Base-by-base conservation (phyloP, 2,329 filamentous ascomycete genomes). In the Ceratocystiopsis sp. region DNA sequence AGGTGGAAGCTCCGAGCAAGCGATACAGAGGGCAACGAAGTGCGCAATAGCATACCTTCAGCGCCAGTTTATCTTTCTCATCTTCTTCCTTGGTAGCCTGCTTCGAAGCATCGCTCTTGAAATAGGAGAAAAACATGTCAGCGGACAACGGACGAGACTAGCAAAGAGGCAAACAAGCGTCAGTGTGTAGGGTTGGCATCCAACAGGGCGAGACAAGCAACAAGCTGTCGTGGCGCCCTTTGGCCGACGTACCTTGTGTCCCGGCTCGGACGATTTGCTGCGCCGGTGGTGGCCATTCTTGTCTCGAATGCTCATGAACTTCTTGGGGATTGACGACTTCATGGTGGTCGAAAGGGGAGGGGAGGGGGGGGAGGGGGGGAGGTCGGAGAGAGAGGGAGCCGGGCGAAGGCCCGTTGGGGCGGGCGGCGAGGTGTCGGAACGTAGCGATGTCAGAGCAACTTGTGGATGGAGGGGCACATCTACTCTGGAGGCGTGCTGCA, bases 291-390 rank as follows among this genome's bases (percentile, higher is more conserved):
- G 51, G 46, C 62, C 66, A 57, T 67, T 68, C 61, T 73, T 84
- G 54, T 84, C 80, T 51, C 79, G 73, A 51, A 79, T 67, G 59
- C 74, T 82, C 47, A 83, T 73, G 57, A 85, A 78, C 53, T 79
- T 76, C 56, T 73, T 76, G 40, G 68, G 68, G 46, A 71, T 61
- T 49, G 66, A 54, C 38, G 54, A 60, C 60, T 71, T 74, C 66
- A 74, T 73, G 55, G 51, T 66, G 55, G 47, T 21, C 19, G 19
- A 21, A 21, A 50, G 43, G 43, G 34, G 35, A 14, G 7, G n/a
- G 33, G 21, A 35, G 43, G 34, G 35, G 17, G 7, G n/a, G 33
- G 19, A 21, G 7, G 49, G 43, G 43, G 34, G 35, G 17, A 4
- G n/a, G 33, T 8, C 3, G 8, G 40, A 21, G 14, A 9, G 33